Conservation (phyloP, 139 green algal species). For the Closterium sp. region DNA sequence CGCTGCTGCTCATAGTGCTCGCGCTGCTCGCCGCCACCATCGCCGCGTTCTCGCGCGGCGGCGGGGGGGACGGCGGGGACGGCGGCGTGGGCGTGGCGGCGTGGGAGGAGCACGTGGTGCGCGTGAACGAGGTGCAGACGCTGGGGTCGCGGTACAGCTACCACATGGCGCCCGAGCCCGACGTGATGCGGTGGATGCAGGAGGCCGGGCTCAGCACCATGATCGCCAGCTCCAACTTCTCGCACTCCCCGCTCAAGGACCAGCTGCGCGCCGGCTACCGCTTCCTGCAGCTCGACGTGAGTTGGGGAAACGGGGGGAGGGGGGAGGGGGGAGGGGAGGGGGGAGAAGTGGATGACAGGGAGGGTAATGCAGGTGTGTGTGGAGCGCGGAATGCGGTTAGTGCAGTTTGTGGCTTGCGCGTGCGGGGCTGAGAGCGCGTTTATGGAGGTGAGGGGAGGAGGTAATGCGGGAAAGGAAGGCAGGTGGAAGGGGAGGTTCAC, state of each 20-base stretch:
- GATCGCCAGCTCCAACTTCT: neutral
- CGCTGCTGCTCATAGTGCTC: neutral
- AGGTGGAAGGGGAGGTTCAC: too few species aligned
- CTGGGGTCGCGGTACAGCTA: neutral
- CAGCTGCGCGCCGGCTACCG: neutral
- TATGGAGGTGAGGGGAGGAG: neutral
- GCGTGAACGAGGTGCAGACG: slow-evolving; percentile 6
- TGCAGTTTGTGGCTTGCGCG: neutral
- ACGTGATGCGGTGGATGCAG: neutral
- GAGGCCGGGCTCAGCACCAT: neutral
- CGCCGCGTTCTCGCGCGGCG: neutral
- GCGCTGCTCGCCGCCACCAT: neutral
- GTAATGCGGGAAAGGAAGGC: too few species aligned
- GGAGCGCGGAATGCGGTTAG: neutral
- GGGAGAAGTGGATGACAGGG: too few species aligned
- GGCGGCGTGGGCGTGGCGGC: neutral
- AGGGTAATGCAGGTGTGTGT: neutral
- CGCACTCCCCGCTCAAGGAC: neutral
- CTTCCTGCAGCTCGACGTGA: slow-evolving; percentile 1
- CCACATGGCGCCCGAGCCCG: neutral
- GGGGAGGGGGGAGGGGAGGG: too few species aligned
- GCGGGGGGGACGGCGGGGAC: neutral
- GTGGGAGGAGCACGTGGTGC: neutral
- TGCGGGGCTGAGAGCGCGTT: too few species aligned
- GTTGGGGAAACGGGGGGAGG: neutral